phyloP scores from a whole-genome alignment of 495 filamentous ascomycete genomes.

The Aspergillus homomorphus region DNA sequence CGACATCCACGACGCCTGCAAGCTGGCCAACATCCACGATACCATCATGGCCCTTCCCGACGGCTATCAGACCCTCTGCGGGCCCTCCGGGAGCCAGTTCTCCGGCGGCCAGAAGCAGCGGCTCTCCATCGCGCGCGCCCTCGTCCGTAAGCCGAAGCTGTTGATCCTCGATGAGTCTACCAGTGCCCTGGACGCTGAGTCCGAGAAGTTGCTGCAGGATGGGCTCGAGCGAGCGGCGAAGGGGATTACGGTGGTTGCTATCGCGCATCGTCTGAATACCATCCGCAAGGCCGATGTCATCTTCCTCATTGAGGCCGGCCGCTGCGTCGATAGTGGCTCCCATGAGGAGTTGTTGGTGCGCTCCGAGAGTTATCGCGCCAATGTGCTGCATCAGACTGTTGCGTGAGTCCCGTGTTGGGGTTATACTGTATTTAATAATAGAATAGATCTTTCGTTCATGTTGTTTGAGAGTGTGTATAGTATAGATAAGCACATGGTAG shows the following conservation, averaged over 20 bases:
- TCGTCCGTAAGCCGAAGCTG: constrained; percentile 67
- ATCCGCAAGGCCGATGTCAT: constrained; percentile 74
- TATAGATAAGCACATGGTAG: no score
- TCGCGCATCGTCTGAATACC: constrained; percentile 72
- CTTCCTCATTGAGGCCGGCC: constrained; percentile 66
- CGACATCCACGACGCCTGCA: constrained; percentile 56
- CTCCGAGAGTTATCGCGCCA: constrained; percentile 55
- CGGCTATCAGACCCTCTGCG: constrained; percentile 63
- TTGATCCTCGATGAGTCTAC: constrained; percentile 78
- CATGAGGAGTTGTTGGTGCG: constrained; percentile 62
- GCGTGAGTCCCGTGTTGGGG: neutral
- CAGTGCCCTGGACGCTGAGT: constrained; percentile 65
- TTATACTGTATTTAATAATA: no score
- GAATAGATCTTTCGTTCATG: no score
- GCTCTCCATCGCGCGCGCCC: constrained; percentile 69
- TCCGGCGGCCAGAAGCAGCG: constrained; percentile 76
- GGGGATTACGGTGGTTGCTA: constrained; percentile 69
- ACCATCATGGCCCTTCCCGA: constrained; percentile 53
- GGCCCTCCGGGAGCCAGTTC: constrained; percentile 58
- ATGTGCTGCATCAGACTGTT: constrained; percentile 38
- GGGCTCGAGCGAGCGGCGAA: constrained; percentile 60
- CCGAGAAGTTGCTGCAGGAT: constrained; percentile 65
- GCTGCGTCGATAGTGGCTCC: constrained; percentile 62
- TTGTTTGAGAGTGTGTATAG: no score
- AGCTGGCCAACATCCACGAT: constrained; percentile 57